A percentile compares a stretch with the other conserved stretches of the same genome.
These are phyloP conservation scores for Pneumocystis carinii DNA, from an alignment of 1,139 yeast species.

Conservation along the genomic window DNA sequence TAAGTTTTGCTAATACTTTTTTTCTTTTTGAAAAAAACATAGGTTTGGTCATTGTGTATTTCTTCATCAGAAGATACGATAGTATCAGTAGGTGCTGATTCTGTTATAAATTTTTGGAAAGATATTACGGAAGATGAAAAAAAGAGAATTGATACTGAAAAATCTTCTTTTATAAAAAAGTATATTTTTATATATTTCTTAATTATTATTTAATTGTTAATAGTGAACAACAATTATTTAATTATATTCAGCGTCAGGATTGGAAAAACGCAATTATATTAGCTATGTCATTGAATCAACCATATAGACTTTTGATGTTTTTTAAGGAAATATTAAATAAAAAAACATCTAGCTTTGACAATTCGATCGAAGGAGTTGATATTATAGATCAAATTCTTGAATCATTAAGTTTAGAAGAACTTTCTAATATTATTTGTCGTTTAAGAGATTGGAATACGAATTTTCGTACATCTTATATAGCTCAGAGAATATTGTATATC, in stretches of 20 bases:
- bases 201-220: background rate
- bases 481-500: slow-evolving; percentile 61
- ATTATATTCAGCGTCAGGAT: slow-evolving; percentile 52
- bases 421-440: slow-evolving; percentile 48
- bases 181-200: background rate
- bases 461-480: slow-evolving; percentile 60
- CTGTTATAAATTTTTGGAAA: slow-evolving; percentile 73
- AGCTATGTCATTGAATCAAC: slow-evolving; percentile 74
- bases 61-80: slow-evolving; percentile 53
- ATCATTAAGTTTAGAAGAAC: slow-evolving; percentile 43
- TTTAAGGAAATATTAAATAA: slow-evolving; percentile 37
- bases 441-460: slow-evolving; percentile 92
- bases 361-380: slow-evolving; percentile 42
- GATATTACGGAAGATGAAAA: slow-evolving; percentile 65
- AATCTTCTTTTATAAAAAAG: slow-evolving; percentile 52
- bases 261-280: slow-evolving; percentile 81
- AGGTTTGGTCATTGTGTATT: slow-evolving; percentile 70
- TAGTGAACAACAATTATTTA: slow-evolving; percentile 60
- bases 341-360: slow-evolving; percentile 25
- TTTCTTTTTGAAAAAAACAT: background rate
- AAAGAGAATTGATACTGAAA: slow-evolving; percentile 35
- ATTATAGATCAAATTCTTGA: slow-evolving; percentile 54
- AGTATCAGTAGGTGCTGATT: slow-evolving; percentile 88
- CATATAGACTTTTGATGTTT: slow-evolving; percentile 66
- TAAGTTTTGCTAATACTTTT: background rate